Conservation (phyloP, 2,329 filamentous ascomycete species). For the Aspergillus vadensis region DNA sequence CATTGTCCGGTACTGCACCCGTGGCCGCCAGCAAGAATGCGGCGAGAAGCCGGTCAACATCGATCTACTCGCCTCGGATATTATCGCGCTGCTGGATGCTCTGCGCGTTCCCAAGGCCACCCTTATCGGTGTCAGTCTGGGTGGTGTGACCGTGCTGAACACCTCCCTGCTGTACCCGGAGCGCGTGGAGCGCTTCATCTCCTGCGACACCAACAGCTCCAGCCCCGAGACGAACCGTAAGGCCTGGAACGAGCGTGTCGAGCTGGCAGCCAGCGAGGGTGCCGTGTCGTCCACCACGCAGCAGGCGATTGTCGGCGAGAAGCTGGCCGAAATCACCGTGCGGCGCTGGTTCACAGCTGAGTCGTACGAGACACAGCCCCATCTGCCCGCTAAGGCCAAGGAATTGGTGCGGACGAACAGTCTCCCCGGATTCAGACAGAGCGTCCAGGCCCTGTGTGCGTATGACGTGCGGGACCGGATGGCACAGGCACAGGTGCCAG, state of each 20-base stretch:
- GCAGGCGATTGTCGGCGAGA: conserved; percentile 60
- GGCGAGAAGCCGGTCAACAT: conserved; percentile 56
- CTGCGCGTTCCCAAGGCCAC: conserved; percentile 69
- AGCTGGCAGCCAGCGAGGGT: conserved; percentile 62
- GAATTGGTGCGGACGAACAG: conserved; percentile 70
- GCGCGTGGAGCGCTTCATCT: conserved; percentile 63
- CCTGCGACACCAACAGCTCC: conserved; percentile 76
- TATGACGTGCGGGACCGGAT: conserved; percentile 53
- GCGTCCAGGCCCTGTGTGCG: conserved; percentile 65
- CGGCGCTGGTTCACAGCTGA: conserved; percentile 70
- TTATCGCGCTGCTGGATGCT: conserved; percentile 66
- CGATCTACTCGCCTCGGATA: conserved; percentile 68
- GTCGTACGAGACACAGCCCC: conserved; percentile 60
- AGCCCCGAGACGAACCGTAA: conserved; percentile 73
- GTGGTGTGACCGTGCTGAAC: conserved; percentile 75
- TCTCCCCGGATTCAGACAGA: conserved; percentile 75
- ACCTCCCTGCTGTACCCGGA: conserved; percentile 68
- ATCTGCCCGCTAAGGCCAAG: conserved; percentile 59
- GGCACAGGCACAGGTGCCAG: conserved; percentile 40
- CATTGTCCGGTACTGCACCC: conserved; percentile 74
- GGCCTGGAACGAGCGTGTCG: conserved; percentile 77
- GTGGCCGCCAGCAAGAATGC: conserved; percentile 61
- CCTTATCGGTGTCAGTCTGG: conserved; percentile 77
- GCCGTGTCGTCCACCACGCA: conserved; percentile 38
- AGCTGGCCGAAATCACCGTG: conserved; percentile 71